Base-by-base conservation (phyloP, 257 asterid species). In the Solanum sparsipilum region DNA sequence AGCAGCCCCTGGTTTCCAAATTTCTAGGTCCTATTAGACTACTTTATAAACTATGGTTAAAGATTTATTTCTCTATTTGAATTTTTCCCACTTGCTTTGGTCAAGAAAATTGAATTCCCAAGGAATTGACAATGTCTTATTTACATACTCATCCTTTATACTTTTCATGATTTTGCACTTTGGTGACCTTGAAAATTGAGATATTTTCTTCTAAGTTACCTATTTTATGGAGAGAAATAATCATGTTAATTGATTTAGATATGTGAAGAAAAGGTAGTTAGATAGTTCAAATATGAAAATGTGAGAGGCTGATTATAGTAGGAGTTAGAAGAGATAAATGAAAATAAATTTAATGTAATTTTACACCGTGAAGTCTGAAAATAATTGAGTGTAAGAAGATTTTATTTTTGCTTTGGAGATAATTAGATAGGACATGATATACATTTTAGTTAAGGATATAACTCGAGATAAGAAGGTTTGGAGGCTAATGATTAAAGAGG, bases 1-100 rank as follows among this genome's bases (percentile, higher is more conserved):
- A 72, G 6, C 41, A 73, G 92, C 92, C 90, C 91, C 78, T 81
- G 36, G 92, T 76, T 91, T 85, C 76, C 31, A 4, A 15, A 46
- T 86, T 84, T 82, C 89, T 12, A 39, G 21, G 34, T 16, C 21
- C 73, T 35, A 63, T n/a, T 18, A 18, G 63, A 52, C 63, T 6
- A 46, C n/a, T 16, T 29, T 81, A 15, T 29, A 16, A 46, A 29
- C 68, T 46, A 48, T 46, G 85, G 85, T 44, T 81, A 44, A 9
- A 15, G 1, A 3, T 18, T 35, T 3, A 6, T 10, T 9, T 81
- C 18, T 71, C 12, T 71, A 15, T 29, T 18, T 18, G 70, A 5
- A 48, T 16, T 15, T 48, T 16, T 6, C 70, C 85, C 41, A 81
- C 85, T 29, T 46, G 25, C 65, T 79, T 68, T 79, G 41, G 70